Evolutionary conservation across 1,284 basidiomycete genomes (phyloP), one percentile per base, ranked within the genome.

Genomic region (Clitocybe nebularis): DNA sequence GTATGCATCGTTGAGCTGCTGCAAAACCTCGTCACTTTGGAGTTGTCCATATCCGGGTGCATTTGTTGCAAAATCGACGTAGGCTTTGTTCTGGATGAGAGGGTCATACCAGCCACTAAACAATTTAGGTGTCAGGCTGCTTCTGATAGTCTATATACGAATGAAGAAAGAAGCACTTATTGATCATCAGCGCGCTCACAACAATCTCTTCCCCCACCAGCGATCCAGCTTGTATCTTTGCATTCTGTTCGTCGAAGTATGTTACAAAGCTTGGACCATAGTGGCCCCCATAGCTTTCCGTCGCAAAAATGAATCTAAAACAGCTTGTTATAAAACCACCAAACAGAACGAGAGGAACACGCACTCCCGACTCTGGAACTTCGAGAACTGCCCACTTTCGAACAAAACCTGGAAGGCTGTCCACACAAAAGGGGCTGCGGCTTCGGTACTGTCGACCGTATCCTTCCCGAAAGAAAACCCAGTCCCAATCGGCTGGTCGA

Each of bases 401-500:
- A 87, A 81, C 5, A 87, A 67, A 16, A 84, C 61, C 50, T 89
- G 85, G 60, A 88, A 75, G 0, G 75, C 77, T 30, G 68, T 63
- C 81, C 81, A 84, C 8, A 83, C 69, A 14, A 71, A 71, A 0
- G 71, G 68, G 1, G 75, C 69, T 0, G 75, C 72, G 16, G 73
- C 48, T 35, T 69, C 54, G 0, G 81, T 82, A 56, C 75, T 81
- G 48, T 78, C 77, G 53, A 67, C 64, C 4, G 69, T 67, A 42
- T 77, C 72, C 0, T 60, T 71, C 2, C 81, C 81, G 44, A 74
- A 77, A 3, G 80, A 84, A 56, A 83, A 83, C 2, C 81, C 81
- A 3, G 79, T 77, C 0, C 78, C 79, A 40, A 84, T 79, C 0
- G 85, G 85, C 58, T 89, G 84, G 57, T 87, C 84, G 39, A 88